phyloP scores from a whole-genome alignment of 1,284 basidiomycete species.

The Irpex rosettiformis region DNA sequence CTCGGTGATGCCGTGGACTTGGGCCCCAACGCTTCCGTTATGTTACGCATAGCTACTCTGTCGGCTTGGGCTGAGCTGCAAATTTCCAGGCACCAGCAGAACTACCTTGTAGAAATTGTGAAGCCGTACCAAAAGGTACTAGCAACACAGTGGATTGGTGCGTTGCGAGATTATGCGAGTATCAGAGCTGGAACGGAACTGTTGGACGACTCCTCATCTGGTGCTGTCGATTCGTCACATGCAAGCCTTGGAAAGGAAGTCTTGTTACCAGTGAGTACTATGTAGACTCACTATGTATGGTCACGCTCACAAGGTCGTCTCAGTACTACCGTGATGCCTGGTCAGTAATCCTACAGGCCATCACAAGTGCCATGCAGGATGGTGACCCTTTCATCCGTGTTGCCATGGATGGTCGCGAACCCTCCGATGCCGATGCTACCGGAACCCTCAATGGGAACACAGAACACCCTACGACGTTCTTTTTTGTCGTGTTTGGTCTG shows the following conservation, averaged over 20 bases:
- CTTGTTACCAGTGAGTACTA: conserved; percentile 71
- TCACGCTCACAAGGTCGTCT: not conserved
- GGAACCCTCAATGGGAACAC: conserved; percentile 25
- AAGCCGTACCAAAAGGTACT: conserved; percentile 77
- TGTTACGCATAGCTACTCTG: conserved; percentile 91
- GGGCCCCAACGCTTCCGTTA: conserved; percentile 91
- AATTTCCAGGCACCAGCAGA: conserved; percentile 71
- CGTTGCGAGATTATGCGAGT: conserved; percentile 89
- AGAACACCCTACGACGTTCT: conserved; percentile 79
- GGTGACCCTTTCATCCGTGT: conserved; percentile 68
- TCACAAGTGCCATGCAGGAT: conserved; percentile 76
- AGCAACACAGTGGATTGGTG: conserved; percentile 85
- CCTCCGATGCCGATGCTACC: conserved; percentile 20
- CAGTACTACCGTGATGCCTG: conserved; percentile 89
- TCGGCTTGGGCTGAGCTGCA: conserved; percentile 96
- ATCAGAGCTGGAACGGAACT: conserved; percentile 89
- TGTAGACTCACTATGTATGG: conserved; percentile 4
- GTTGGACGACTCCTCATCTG: conserved; percentile 59
- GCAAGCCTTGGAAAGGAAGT: conserved; percentile 89
- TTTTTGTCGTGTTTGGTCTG: conserved; percentile 89
- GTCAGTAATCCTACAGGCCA: conserved; percentile 83
- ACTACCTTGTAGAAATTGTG: conserved; percentile 81
- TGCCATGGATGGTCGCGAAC: conserved; percentile 79
- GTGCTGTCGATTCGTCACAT: conserved; percentile 78
- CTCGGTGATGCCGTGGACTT: conserved; percentile 87